A percentile compares a stretch with the other conserved stretches of the same genome.
phyloP scores from a whole-genome alignment of 176 grass and related monocot species.

The Phoenix dactylifera region DNA sequence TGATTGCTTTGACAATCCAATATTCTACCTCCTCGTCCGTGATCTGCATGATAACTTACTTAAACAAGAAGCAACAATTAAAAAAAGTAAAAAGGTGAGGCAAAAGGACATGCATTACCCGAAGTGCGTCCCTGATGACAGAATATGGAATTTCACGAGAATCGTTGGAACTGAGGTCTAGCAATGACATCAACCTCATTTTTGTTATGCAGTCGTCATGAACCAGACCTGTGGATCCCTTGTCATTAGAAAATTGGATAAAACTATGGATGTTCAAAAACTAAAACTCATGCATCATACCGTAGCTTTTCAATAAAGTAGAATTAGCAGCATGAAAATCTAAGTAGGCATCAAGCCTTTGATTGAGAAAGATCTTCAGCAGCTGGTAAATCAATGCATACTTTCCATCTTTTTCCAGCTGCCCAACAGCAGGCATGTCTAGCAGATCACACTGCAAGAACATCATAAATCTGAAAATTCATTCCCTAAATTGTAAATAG shows the following conservation, averaged over 20 bases:
- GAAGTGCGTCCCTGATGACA: conserved; percentile 63
- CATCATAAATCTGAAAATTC: conserved; percentile 8
- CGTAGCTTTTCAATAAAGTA: conserved; percentile 53
- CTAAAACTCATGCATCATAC: conserved; percentile 16
- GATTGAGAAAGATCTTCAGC: conserved; percentile 77
- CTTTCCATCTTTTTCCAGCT: conserved; percentile 79
- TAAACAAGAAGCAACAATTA: neutral
- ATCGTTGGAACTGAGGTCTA: conserved; percentile 61
- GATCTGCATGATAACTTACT: conserved; percentile 39
- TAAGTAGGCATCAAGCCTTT: conserved; percentile 71
- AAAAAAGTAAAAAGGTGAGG: neutral
- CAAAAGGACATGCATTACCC: conserved; percentile 22
- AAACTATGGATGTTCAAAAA: neutral
- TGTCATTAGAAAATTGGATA: conserved; percentile 11
- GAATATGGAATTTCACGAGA: conserved; percentile 69
- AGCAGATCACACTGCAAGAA: conserved; percentile 77
- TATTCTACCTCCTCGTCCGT: conserved; percentile 80
- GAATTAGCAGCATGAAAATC: conserved; percentile 68
- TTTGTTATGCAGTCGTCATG: conserved; percentile 85
- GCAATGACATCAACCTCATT: conserved; percentile 80
- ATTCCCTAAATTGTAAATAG: no score
- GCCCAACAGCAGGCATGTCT: conserved; percentile 64
- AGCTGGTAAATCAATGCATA: conserved; percentile 57
- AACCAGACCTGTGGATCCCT: conserved; percentile 38
- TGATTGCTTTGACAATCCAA: conserved; percentile 94